phyloP scores from a whole-genome alignment of 768 basidiomycete genomes.

The Lyophyllum decastes region DNA sequence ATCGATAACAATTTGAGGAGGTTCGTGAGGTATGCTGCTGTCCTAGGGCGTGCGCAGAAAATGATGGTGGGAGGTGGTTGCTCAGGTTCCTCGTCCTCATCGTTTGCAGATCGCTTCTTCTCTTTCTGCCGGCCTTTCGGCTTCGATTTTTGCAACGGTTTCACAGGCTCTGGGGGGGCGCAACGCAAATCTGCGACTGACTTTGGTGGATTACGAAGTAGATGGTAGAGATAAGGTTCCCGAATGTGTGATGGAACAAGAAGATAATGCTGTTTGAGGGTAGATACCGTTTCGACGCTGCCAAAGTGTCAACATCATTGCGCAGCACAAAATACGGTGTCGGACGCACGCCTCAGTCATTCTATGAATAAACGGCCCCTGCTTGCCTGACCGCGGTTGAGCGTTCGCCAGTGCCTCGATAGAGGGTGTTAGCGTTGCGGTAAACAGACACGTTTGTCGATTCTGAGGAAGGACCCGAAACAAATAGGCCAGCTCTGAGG shows the following conservation, averaged over 20 bases:
- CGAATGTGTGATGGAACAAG: constrained; percentile 94
- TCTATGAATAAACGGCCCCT: constrained; percentile 83
- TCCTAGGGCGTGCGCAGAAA: constrained; percentile 83
- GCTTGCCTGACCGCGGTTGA: constrained; percentile 78
- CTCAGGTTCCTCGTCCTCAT: constrained; percentile 53
- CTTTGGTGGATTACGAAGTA: constrained; percentile 88
- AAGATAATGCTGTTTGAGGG: constrained; percentile 85
- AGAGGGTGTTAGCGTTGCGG: constrained; percentile 88
- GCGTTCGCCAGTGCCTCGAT: constrained; percentile 78
- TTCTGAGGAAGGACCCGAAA: constrained; percentile 78
- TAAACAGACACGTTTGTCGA: constrained; percentile 96
- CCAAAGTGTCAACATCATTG: constrained; percentile 5
- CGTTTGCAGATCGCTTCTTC: constrained; percentile 36
- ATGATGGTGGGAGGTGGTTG: constrained; percentile 96
- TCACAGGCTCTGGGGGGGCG: constrained; percentile 54
- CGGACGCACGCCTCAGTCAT: constrained; percentile 67
- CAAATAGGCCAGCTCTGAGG: constrained; percentile 78
- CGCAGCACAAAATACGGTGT: neutral
- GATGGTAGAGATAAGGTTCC: constrained; percentile 87
- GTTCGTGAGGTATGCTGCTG: constrained; percentile 85
- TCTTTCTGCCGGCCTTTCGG: constrained; percentile 30
- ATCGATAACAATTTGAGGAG: constrained; percentile 79
- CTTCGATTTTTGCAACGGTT: constrained; percentile 29
- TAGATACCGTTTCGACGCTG: constrained; percentile 89
- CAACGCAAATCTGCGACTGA: constrained; percentile 69